phyloP scores from a whole-genome alignment of 345 rosid species.

The Citrus mangshanensis region DNA sequence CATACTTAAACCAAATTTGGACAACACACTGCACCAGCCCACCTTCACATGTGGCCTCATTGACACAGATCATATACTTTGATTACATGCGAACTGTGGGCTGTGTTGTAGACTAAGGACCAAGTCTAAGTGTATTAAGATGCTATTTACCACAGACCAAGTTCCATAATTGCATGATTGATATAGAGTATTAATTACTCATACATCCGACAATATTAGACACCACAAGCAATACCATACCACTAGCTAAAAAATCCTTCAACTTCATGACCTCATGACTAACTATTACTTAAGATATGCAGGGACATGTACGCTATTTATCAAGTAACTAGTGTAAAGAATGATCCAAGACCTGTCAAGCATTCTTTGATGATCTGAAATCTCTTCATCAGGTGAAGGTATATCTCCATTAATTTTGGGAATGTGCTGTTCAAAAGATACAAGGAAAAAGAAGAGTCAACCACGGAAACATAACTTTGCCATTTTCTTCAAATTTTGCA shows the following conservation, averaged over 20 bases:
- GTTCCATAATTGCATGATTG: background rate
- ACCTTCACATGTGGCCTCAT: no score
- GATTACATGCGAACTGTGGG: background rate
- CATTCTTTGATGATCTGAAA: conserved; percentile 66
- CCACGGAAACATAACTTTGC: background rate
- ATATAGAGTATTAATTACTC: background rate
- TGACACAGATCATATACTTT: background rate
- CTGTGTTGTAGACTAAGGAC: background rate
- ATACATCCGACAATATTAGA: background rate
- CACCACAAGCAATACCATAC: background rate
- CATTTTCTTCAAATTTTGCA: background rate
- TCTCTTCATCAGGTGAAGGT: conserved; percentile 57
- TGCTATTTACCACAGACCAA: background rate
- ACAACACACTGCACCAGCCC: background rate
- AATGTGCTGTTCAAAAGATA: conserved; percentile 43
- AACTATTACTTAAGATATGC: background rate
- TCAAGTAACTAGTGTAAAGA: background rate
- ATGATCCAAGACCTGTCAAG: conserved; percentile 42
- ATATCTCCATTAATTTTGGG: conserved; percentile 65
- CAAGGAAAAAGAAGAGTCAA: background rate
- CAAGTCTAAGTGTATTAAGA: no score
- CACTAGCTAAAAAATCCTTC: background rate
- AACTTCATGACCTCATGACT: background rate
- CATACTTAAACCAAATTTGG: background rate
- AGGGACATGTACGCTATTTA: background rate